These are phyloP conservation scores for Geranium brycei DNA, from an alignment of 345 rosid species.

Conservation along the genomic window DNA sequence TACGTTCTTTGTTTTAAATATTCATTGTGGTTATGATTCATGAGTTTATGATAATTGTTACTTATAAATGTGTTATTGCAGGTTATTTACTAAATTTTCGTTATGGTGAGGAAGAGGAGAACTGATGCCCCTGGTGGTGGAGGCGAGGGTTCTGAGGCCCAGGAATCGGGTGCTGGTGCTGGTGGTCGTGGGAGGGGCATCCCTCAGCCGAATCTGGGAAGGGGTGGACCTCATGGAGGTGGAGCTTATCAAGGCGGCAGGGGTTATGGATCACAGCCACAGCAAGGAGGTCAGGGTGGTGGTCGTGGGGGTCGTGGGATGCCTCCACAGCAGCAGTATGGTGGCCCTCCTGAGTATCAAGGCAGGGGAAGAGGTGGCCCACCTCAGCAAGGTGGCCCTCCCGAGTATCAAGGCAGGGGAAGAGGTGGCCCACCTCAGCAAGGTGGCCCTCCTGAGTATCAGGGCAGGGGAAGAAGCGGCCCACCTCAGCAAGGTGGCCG, in stretches of 20 bases:
- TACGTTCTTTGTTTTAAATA: no score
- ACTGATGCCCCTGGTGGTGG: slow-evolving; percentile 32
- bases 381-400: slow-evolving; percentile 11
- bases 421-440: slow-evolving; percentile 20
- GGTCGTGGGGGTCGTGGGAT: slow-evolving; percentile 44
- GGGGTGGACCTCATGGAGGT: slow-evolving; percentile 9
- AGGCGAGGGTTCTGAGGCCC: slow-evolving; percentile 64
- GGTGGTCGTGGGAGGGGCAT: slow-evolving; percentile 30
- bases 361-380: slow-evolving; percentile 47
- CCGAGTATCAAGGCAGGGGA: slow-evolving; percentile 56
- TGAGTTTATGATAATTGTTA: no score
- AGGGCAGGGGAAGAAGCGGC: slow-evolving; percentile 43
- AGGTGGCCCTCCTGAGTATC: slow-evolving; percentile 15
- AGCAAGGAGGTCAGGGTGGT: slow-evolving; percentile 47
- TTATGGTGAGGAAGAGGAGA: slow-evolving; percentile 74
- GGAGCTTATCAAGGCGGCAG: slow-evolving; percentile 24
- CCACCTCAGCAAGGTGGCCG: slow-evolving; percentile 40
- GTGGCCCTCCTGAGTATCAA: slow-evolving; percentile 40
- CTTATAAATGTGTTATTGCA: neutral
- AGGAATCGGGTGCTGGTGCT: slow-evolving; percentile 28
- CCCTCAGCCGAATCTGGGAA: neutral
- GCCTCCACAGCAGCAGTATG: slow-evolving; percentile 40
- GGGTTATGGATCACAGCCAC: slow-evolving; percentile 35
- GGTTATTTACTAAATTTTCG: slow-evolving; percentile 14
- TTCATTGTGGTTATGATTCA: no score